Percentiles rank a stretch among this genome's conserved stretches.
Evolutionary conservation across 1,139 yeast genomes (phyloP).

Genomic region (Hyphopichia khmerensis): DNA sequence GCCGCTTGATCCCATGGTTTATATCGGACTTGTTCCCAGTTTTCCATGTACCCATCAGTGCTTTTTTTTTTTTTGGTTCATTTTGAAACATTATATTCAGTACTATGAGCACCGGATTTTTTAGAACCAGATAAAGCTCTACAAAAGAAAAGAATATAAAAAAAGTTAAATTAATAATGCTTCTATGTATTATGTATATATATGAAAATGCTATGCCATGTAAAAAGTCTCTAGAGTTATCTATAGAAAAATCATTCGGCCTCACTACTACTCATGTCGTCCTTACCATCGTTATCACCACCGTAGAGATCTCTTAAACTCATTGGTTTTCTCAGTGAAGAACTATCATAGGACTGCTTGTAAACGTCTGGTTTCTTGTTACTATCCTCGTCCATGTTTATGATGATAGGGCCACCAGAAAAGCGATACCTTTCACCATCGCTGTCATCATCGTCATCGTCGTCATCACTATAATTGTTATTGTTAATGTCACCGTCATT

Average conservation of each 20-base stretch:
- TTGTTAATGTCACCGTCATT: background rate
- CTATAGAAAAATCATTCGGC: slow-evolving; percentile 23
- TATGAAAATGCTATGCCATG: background rate
- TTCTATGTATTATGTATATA: background rate
- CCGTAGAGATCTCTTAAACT: slow-evolving; percentile 41
- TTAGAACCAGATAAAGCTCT: no score
- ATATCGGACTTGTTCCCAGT: no score
- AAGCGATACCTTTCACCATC: slow-evolving; percentile 26
- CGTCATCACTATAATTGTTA: slow-evolving; percentile 8
- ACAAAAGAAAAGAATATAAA: background rate
- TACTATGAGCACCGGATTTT: no score
- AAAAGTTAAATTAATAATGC: no score
- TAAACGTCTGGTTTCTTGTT: slow-evolving; percentile 8
- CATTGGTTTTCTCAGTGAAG: slow-evolving; percentile 28
- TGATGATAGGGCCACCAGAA: slow-evolving; percentile 16
- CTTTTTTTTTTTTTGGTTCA: background rate
- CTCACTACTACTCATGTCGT: slow-evolving; percentile 38
- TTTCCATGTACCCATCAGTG: no score
- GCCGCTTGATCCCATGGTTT: background rate
- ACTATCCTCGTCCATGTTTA: slow-evolving; percentile 22
- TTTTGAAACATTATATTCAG: background rate
- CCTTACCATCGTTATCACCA: slow-evolving; percentile 16
- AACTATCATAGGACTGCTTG: slow-evolving; percentile 4
- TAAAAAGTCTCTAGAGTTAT: background rate
- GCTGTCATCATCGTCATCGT: slow-evolving; percentile 25